Conservation (phyloP, 345 rosid genomes). For the Salix udensis region DNA sequence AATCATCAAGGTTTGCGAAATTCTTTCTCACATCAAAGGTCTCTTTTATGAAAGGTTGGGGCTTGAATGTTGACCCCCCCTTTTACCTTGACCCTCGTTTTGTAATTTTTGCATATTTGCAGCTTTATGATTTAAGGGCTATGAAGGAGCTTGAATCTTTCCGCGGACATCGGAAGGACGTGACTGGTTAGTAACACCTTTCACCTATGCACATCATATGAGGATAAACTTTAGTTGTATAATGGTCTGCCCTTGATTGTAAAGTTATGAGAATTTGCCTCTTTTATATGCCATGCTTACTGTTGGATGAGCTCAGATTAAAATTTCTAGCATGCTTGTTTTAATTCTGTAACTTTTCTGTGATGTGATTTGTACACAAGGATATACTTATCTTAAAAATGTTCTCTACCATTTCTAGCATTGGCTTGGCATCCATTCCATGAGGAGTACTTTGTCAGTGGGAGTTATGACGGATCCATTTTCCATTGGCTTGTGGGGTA, state of each 20-base stretch:
- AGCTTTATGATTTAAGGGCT: constrained; percentile 96
- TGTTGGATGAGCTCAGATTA: neutral
- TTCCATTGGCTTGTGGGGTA: constrained; percentile 98
- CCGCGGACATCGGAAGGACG: constrained; percentile 92
- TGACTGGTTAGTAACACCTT: constrained; percentile 67
- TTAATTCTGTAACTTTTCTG: neutral
- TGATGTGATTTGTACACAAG: neutral
- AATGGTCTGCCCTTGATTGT: neutral
- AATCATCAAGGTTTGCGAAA: constrained; percentile 67
- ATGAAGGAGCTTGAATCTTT: constrained; percentile 99
- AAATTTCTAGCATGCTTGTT: neutral
- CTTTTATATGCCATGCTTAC: neutral
- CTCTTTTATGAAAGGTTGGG: constrained; percentile 1
- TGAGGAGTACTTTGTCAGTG: constrained; percentile 97
- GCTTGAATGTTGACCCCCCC: neutral
- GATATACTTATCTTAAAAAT: neutral
- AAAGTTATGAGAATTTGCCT: neutral
- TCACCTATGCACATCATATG: neutral
- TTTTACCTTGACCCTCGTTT: neutral
- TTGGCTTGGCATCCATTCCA: constrained; percentile 99
- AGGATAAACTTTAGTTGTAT: neutral
- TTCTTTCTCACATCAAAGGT: constrained; percentile 10
- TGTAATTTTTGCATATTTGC: neutral
- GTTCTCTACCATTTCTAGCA: constrained; percentile 38
- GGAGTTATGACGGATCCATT: constrained; percentile 88